Evolutionary conservation across 2,329 filamentous ascomycete species (phyloP).

Genomic region (Fusarium miscanthi): DNA sequence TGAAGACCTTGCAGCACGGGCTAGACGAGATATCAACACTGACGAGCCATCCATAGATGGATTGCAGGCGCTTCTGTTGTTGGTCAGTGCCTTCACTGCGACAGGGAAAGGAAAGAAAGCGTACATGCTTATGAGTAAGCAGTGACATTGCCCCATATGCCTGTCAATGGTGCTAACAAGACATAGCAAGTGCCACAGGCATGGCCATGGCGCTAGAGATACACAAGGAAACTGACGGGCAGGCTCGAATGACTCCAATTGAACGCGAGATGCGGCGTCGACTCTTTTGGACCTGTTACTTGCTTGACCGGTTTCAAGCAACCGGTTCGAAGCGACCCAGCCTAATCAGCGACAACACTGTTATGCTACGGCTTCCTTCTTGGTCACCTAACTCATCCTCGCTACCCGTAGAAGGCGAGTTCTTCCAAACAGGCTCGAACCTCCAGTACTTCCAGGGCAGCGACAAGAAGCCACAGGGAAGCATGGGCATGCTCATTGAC

Average conservation of each 20-base stretch:
- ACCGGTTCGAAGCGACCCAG: constrained; percentile 85
- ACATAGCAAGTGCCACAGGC: constrained; percentile 76
- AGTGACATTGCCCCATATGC: neutral
- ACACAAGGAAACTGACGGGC: constrained; percentile 77
- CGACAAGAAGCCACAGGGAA: constrained; percentile 78
- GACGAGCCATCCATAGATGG: constrained; percentile 85
- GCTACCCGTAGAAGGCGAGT: constrained; percentile 78
- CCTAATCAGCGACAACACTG: constrained; percentile 81
- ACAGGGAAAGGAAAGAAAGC: constrained; percentile 84
- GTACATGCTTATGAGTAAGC: constrained; percentile 83
- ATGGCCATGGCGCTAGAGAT: constrained; percentile 87
- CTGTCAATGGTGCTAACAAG: constrained; percentile 48
- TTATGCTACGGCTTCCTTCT: constrained; percentile 79
- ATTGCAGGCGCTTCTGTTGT: constrained; percentile 78
- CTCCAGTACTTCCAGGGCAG: constrained; percentile 76
- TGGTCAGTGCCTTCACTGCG: constrained; percentile 81
- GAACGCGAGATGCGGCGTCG: constrained; percentile 82
- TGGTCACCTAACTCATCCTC: constrained; percentile 73
- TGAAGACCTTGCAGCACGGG: constrained; percentile 77
- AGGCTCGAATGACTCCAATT: constrained; percentile 69
- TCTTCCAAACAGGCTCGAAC: constrained; percentile 83
- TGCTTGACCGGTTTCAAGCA: constrained; percentile 85
- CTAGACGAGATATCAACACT: constrained; percentile 77
- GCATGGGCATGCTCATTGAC: constrained; percentile 84
- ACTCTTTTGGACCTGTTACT: constrained; percentile 90